phyloP scores from a whole-genome alignment of 2,329 filamentous ascomycete species.

The Pseudocercospora cruenta region DNA sequence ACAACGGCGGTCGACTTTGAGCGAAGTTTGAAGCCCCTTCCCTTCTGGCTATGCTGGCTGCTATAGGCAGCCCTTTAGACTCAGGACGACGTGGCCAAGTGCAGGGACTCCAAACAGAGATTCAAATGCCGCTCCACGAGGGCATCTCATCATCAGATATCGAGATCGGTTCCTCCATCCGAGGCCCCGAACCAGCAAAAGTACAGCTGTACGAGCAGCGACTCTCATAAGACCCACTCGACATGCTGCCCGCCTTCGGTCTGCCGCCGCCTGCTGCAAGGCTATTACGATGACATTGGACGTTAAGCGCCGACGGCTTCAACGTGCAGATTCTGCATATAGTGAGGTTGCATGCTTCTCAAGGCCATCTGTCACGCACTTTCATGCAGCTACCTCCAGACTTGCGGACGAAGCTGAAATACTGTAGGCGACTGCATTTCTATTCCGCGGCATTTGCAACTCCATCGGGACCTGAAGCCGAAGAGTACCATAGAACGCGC shows the following conservation, averaged over 20 bases:
- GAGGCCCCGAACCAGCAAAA: neutral
- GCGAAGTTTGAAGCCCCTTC: slow-evolving; percentile 5
- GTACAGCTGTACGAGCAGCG: neutral
- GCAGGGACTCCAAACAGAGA: neutral
- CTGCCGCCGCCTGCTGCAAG: neutral
- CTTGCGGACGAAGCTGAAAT: neutral
- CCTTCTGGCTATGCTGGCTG: neutral
- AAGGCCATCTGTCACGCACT: neutral
- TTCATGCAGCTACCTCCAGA: neutral
- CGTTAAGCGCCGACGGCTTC: neutral
- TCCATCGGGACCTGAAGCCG: neutral
- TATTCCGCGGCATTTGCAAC: neutral
- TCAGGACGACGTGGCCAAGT: neutral
- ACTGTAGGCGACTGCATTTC: neutral
- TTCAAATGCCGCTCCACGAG: slow-evolving; percentile 8
- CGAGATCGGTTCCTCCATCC: slow-evolving; percentile 4
- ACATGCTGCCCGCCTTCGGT: neutral
- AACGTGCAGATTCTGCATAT: neutral
- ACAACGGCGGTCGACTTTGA: neutral
- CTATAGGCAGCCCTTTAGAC: neutral
- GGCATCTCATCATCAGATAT: neutral
- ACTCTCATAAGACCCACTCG: neutral
- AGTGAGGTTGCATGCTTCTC: neutral
- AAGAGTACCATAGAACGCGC: neutral
- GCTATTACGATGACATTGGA: neutral